A percentile compares a stretch with the other conserved stretches of the same genome.
These are phyloP conservation scores for Euptelea pleiosperma DNA, from an alignment of 164 flowering plant species.

Conservation along the genomic window DNA sequence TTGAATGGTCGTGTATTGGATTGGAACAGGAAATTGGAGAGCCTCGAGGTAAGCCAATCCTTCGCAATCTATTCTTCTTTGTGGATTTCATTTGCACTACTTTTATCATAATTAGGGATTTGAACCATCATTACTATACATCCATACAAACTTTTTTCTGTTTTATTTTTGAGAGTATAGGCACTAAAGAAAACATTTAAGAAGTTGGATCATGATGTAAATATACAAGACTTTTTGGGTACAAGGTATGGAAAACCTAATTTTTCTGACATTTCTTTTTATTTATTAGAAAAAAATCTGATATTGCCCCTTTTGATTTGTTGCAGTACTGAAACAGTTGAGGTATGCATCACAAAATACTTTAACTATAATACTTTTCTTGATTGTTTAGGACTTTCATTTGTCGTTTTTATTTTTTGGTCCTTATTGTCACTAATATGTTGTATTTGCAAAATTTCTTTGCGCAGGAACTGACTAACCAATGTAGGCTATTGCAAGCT, in stretches of 20 bases:
- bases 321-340: slow-evolving; percentile 46
- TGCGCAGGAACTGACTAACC: slow-evolving; percentile 58
- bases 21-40: slow-evolving; percentile 80
- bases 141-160: not conserved
- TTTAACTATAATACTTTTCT: not conserved
- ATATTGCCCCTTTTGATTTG: too few species aligned
- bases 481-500: slow-evolving; percentile 45
- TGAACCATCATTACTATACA: slow-evolving; percentile 6
- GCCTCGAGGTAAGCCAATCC: slow-evolving; percentile 68
- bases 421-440: not conserved
- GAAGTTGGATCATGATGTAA: slow-evolving; percentile 84
- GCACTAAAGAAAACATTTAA: slow-evolving; percentile 82
- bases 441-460: slow-evolving; percentile 2
- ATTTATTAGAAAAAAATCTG: too few species aligned
- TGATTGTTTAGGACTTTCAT: too few species aligned
- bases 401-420: too few species aligned
- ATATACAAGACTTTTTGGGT: slow-evolving; percentile 65
- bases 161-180: slow-evolving; percentile 31
- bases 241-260: slow-evolving; percentile 53
- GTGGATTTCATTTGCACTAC: not conserved
- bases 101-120: too few species aligned
- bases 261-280: too few species aligned
- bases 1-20: slow-evolving; percentile 16
- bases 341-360: slow-evolving; percentile 30
- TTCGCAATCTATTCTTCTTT: not conserved